Conservation (phyloP, 1,139 yeast genomes). For the Saccharomyces hybrid region DNA sequence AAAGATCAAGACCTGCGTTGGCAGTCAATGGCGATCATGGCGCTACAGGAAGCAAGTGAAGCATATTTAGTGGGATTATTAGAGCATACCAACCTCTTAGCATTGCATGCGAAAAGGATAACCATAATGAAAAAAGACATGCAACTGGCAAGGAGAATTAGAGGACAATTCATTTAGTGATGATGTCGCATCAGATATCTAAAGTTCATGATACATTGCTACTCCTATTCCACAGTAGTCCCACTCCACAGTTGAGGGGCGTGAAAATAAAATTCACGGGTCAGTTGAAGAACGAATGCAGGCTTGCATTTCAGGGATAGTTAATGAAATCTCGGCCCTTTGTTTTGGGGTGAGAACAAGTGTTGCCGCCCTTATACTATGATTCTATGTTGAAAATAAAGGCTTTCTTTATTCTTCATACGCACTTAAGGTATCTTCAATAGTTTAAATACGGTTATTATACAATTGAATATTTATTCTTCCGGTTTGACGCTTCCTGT, state of each 20-base stretch:
- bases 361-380: neutral
- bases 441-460: neutral
- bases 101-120: constrained; percentile 87
- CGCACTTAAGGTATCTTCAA: neutral
- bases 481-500: neutral
- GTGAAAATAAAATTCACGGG: neutral
- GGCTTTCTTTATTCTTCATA: neutral
- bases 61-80: constrained; percentile 78
- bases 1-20: constrained; percentile 62
- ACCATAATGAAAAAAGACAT: constrained; percentile 93
- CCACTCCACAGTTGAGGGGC: neutral
- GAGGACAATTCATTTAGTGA: constrained; percentile 44
- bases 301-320: neutral
- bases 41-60: constrained; percentile 89
- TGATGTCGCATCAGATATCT: neutral
- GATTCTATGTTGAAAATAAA: neutral
- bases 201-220: neutral
- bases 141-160: constrained; percentile 79
- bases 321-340: neutral
- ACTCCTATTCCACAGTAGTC: neutral
- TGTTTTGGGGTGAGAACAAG: neutral
- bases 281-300: neutral
- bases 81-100: constrained; percentile 87
- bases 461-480: neutral
- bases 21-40: constrained; percentile 87